phyloP scores from a whole-genome alignment of 139 green algal genomes.

The Mesotaenium endlicherianum region DNA sequence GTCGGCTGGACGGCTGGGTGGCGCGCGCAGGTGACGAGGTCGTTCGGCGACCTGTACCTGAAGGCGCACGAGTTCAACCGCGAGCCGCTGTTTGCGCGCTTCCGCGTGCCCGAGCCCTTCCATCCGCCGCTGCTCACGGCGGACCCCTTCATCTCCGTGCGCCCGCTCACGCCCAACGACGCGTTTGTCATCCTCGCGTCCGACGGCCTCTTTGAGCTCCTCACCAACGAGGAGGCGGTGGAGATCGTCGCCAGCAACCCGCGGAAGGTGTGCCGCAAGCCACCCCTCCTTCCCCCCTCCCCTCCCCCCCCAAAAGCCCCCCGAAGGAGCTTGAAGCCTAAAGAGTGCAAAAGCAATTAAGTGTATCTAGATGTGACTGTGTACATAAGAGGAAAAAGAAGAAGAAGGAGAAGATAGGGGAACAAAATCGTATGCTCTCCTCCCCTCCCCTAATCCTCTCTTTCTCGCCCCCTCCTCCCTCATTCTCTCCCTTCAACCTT shows the following conservation, averaged over 20 bases:
- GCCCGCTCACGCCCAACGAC: constrained; percentile 57
- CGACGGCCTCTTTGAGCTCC: constrained; percentile 95
- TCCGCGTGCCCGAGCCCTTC: constrained; percentile 44
- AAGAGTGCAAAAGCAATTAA: no score
- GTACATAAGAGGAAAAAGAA: no score
- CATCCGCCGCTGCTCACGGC: constrained; percentile 29
- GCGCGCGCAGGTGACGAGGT: constrained; percentile 28
- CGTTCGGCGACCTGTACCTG: constrained; percentile 38
- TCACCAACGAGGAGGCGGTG: constrained; percentile 81
- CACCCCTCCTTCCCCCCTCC: no score
- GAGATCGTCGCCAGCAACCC: constrained; percentile 53
- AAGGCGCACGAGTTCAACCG: constrained; percentile 45
- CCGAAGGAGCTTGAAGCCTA: no score
- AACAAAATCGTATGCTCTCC: no score
- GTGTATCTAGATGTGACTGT: no score
- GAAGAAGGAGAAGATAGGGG: no score
- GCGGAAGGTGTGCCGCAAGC: constrained; percentile 17
- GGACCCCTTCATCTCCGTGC: constrained; percentile 30
- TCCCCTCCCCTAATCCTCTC: no score
- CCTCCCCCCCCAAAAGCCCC: no score
- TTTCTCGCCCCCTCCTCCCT: no score
- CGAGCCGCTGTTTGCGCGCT: constrained; percentile 44
- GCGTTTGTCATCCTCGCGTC: constrained; percentile 81
- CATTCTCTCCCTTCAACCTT: no score
- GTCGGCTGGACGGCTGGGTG: no score